These are phyloP conservation scores for Suillus decipiens DNA, from an alignment of 768 basidiomycete species.

Conservation along the genomic window DNA sequence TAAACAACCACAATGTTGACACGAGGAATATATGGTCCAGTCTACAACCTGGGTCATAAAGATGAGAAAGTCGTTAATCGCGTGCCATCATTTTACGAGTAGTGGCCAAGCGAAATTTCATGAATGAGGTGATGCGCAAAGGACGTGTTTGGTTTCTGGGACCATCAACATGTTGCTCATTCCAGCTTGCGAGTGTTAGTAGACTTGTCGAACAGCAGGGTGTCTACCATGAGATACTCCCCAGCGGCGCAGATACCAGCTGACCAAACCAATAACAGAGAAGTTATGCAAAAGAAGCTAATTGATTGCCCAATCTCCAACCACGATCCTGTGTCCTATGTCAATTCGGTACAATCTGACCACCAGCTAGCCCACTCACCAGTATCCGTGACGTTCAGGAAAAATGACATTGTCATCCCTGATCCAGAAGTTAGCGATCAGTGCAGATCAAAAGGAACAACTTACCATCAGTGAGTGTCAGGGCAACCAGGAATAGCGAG, in stretches of 20 bases:
- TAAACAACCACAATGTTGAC: background rate
- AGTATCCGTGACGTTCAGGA: conserved; percentile 80
- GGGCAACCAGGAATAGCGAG: conserved; percentile 75
- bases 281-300: conserved; percentile 85
- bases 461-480: conserved; percentile 71
- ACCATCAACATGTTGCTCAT: conserved; percentile 5
- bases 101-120: background rate
- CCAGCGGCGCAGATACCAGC: conserved; percentile 75
- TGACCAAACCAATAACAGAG: conserved; percentile 76
- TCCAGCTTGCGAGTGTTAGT: conserved; percentile 23
- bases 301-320: conserved; percentile 88
- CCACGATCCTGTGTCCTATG: conserved; percentile 63
- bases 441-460: conserved; percentile 13
- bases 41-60: background rate
- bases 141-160: background rate
- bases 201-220: conserved; percentile 23
- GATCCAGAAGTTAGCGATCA: conserved; percentile 11
- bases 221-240: conserved; percentile 62
- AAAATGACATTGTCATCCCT: conserved; percentile 86
- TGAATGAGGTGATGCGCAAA: background rate
- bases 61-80: background rate
- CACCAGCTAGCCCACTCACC: conserved; percentile 39
- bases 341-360: conserved; percentile 11
- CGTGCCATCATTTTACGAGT: background rate
- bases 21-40: background rate